Evolutionary conservation across 2,329 filamentous ascomycete species (phyloP).

Genomic region (Botrytis elliptica): DNA sequence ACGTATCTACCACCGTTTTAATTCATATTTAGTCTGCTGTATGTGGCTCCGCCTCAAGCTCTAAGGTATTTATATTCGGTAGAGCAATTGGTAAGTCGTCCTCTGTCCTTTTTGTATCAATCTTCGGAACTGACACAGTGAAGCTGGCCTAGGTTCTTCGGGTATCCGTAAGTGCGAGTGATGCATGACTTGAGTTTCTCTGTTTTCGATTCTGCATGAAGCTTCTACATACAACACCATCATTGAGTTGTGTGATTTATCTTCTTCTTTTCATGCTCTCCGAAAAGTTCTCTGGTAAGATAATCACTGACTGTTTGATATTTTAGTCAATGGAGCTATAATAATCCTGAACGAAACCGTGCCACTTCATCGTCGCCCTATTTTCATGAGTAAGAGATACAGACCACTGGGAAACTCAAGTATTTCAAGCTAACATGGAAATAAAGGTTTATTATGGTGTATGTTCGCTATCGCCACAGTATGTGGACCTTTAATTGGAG

Average conservation of each 20-base stretch:
- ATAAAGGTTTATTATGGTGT: slow-evolving; percentile 16
- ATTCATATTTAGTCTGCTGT: slow-evolving; percentile 34
- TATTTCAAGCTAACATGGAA: neutral
- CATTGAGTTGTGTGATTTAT: neutral
- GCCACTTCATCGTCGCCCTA: slow-evolving; percentile 26
- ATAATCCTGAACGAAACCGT: slow-evolving; percentile 29
- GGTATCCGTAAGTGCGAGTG: slow-evolving; percentile 23
- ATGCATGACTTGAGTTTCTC: too few species aligned
- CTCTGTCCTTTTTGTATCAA: slow-evolving; percentile 2
- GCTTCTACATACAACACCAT: neutral
- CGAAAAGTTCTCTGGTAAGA: neutral
- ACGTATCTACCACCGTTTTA: neutral
- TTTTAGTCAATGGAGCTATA: slow-evolving; percentile 29
- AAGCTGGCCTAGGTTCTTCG: slow-evolving; percentile 31
- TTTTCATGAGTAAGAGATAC: slow-evolving; percentile 3
- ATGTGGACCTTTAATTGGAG: slow-evolving; percentile 38
- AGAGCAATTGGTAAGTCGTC: slow-evolving; percentile 36
- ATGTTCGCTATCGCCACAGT: slow-evolving; percentile 50
- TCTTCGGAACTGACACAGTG: slow-evolving; percentile 11
- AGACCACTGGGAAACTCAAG: neutral
- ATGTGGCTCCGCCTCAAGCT: slow-evolving; percentile 39
- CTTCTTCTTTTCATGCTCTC: neutral
- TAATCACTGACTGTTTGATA: neutral
- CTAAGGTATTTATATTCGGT: slow-evolving; percentile 39
- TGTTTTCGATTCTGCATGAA: neutral